phyloP scores from a whole-genome alignment of 768 basidiomycete species.

The Collybiopsis luxurians region DNA sequence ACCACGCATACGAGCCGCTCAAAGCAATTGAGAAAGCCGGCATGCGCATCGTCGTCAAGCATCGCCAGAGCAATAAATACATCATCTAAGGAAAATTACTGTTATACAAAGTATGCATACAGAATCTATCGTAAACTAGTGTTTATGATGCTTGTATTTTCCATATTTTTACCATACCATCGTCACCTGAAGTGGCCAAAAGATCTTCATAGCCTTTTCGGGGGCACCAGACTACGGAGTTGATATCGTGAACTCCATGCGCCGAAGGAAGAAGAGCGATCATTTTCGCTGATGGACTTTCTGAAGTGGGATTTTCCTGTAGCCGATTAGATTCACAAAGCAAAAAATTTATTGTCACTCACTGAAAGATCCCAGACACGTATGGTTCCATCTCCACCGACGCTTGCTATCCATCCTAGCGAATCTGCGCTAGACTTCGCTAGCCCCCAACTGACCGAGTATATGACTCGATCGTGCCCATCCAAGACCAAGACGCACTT shows the following conservation, averaged over 20 bases:
- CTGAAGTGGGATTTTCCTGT: conserved; percentile 23
- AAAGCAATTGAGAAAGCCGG: no score
- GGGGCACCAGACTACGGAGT: conserved; percentile 83
- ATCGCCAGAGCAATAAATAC: no score
- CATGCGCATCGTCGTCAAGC: no score
- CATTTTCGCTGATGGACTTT: conserved; percentile 37
- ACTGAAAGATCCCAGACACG: conserved; percentile 79
- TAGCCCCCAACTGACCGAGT: conserved; percentile 71
- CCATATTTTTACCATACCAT: conserved; percentile 85
- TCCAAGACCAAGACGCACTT: conserved; percentile 56
- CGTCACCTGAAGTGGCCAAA: conserved; percentile 84
- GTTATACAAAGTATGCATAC: no score
- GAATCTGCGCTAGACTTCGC: conserved; percentile 34
- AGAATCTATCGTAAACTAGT: no score
- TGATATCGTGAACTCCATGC: conserved; percentile 85
- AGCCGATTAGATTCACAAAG: neutral
- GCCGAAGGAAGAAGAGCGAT: conserved; percentile 60
- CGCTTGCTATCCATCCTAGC: conserved; percentile 83
- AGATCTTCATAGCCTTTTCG: conserved; percentile 60
- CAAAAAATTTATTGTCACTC: conserved; percentile 17
- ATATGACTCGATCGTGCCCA: conserved; percentile 75
- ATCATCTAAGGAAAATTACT: no score
- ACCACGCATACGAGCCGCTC: no score
- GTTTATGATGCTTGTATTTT: no score
- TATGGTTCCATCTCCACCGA: conserved; percentile 82